A percentile compares a stretch with the other conserved stretches of the same genome.
Evolutionary conservation across 2,329 filamentous ascomycete genomes (phyloP).

Genomic region (Ascochyta clinopodiicola): DNA sequence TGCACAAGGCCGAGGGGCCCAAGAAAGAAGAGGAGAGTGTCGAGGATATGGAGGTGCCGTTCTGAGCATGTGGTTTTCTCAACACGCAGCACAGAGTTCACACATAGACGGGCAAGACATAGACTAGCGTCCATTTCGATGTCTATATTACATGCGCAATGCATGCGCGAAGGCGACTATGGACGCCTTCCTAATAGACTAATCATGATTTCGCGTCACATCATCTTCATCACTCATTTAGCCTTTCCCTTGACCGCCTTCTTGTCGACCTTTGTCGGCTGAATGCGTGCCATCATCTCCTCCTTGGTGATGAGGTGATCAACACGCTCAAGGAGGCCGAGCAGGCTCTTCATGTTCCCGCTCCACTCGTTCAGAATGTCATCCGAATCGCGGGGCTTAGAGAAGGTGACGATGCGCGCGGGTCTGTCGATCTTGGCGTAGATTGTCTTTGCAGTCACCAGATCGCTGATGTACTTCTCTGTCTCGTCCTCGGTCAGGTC

Average conservation of each 20-base stretch:
- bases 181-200: slow-evolving; percentile 42
- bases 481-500: slow-evolving; percentile 95
- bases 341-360: slow-evolving; percentile 92
- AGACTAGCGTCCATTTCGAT: slow-evolving; percentile 20
- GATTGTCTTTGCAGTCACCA: slow-evolving; percentile 97
- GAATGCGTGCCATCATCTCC: slow-evolving; percentile 99
- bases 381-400: slow-evolving; percentile 91
- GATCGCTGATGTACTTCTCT: slow-evolving; percentile 97
- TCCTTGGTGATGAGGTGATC: slow-evolving; percentile 99
- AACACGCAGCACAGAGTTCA: slow-evolving; percentile 24
- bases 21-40: slow-evolving; percentile 61
- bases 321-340: slow-evolving; percentile 86
- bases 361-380: slow-evolving; percentile 99
- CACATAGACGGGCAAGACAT: slow-evolving; percentile 13
- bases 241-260: slow-evolving; percentile 48
- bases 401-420: slow-evolving; percentile 89
- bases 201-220: slow-evolving; percentile 29
- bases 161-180: slow-evolving; percentile 36
- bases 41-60: slow-evolving; percentile 74
- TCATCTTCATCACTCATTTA: slow-evolving; percentile 25
- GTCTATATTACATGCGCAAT: slow-evolving; percentile 48
- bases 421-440: slow-evolving; percentile 97
- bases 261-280: slow-evolving; percentile 64
- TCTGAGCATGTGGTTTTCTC: slow-evolving; percentile 49
- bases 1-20: slow-evolving; percentile 50